These are phyloP conservation scores for Yamadazyma philogaea DNA, from an alignment of 805 yeast genomes.

Conservation along the genomic window DNA sequence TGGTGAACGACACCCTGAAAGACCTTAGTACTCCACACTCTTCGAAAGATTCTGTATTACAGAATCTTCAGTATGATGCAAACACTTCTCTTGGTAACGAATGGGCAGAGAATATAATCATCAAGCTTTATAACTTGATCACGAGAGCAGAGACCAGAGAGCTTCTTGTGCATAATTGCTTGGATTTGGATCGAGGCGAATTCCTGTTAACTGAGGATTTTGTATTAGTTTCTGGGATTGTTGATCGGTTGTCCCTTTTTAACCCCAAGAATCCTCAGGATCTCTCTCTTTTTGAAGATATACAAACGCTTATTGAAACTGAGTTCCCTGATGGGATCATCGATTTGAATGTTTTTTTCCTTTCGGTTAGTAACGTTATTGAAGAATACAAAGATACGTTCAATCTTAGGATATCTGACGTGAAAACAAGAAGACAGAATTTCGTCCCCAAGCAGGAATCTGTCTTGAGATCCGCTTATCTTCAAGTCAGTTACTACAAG, in stretches of 20 bases:
- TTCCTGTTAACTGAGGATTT: slow-evolving; percentile 21
- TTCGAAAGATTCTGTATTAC: slow-evolving; percentile 2
- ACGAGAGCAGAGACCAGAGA: slow-evolving; percentile 58
- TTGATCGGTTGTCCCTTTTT: slow-evolving; percentile 45
- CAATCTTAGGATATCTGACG: slow-evolving; percentile 38
- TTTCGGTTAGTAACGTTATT: slow-evolving; percentile 15
- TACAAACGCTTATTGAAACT: slow-evolving; percentile 18
- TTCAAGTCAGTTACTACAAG: slow-evolving; percentile 63
- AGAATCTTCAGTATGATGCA: background rate
- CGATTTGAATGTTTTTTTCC: slow-evolving; percentile 27
- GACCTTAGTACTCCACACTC: slow-evolving; percentile 12
- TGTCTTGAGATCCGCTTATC: slow-evolving; percentile 47
- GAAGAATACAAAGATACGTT: slow-evolving; percentile 10
- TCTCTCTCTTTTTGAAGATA: slow-evolving; percentile 22
- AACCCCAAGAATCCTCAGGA: slow-evolving; percentile 16
- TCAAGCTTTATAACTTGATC: slow-evolving; percentile 40
- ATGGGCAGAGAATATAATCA: slow-evolving; percentile 43
- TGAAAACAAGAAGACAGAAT: slow-evolving; percentile 54
- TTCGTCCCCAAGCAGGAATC: slow-evolving; percentile 48
- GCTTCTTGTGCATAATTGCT: slow-evolving; percentile 51
- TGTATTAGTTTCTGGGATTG: slow-evolving; percentile 59
- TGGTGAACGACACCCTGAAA: background rate
- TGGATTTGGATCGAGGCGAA: slow-evolving; percentile 28
- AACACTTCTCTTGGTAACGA: slow-evolving; percentile 23
- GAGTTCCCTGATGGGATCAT: slow-evolving; percentile 10